A percentile compares a stretch with the other conserved stretches of the same genome.
These are phyloP conservation scores for Aspergillus leporis DNA, from an alignment of 495 filamentous ascomycete genomes.

Conservation along the genomic window DNA sequence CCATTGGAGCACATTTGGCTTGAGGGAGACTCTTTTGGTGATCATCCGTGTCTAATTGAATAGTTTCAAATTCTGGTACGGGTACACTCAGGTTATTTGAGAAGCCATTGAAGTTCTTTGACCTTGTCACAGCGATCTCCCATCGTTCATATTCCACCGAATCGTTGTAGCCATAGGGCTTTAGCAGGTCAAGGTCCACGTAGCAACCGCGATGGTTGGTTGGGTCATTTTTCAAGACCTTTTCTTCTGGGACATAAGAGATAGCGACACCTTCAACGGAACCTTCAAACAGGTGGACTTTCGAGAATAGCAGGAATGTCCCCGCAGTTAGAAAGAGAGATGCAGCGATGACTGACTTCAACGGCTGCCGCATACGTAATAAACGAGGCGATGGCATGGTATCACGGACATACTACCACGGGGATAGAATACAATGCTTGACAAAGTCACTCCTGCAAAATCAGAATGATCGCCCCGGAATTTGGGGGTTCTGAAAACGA, in stretches of 20 bases:
- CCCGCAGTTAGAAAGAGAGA: not conserved
- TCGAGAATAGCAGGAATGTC: not conserved
- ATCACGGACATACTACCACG: not conserved
- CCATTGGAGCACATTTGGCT: conserved; percentile 13
- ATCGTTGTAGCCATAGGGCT: not conserved
- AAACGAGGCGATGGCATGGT: not conserved
- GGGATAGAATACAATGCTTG: not conserved
- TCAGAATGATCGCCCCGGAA: no score
- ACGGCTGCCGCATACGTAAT: not conserved
- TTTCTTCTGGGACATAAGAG: not conserved
- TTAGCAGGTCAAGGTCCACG: not conserved
- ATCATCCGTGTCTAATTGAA: conserved; percentile 14
- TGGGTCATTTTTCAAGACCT: not conserved
- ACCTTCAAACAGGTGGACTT: not conserved
- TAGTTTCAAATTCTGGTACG: conserved; percentile 15
- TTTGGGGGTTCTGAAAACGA: no score
- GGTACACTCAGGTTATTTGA: conserved; percentile 11
- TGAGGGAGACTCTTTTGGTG: conserved; percentile 8
- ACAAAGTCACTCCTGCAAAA: not conserved
- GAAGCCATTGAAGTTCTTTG: conserved; percentile 20
- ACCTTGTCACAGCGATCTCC: conserved; percentile 20
- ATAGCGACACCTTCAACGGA: not conserved
- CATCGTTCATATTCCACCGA: conserved; percentile 19
- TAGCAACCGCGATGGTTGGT: not conserved
- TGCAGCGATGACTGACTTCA: not conserved